phyloP scores from a whole-genome alignment of 441 rosid species.

The Jatropha podagrica region DNA sequence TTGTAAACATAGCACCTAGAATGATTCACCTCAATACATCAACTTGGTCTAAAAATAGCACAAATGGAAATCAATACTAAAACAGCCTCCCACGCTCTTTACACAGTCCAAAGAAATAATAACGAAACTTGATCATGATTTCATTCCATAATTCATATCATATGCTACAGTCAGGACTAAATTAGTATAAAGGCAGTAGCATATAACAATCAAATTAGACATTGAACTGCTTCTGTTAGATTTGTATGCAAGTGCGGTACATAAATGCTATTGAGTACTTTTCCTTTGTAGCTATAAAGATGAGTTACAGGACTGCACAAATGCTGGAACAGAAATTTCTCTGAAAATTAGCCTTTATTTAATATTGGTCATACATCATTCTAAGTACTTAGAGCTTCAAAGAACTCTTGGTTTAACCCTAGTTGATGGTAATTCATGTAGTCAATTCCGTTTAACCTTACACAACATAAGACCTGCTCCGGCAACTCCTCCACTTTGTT shows the following conservation, averaged over 20 bases:
- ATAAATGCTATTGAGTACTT: neutral
- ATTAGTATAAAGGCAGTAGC: neutral
- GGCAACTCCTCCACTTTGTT: constrained; percentile 80
- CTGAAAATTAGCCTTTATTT: constrained; percentile 23
- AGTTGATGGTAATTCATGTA: constrained; percentile 66
- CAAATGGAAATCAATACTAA: neutral
- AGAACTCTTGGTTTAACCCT: constrained; percentile 47
- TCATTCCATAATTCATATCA: neutral
- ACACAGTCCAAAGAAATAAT: neutral
- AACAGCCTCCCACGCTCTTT: neutral
- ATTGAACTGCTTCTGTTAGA: constrained; percentile 4
- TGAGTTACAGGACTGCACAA: constrained; percentile 7
- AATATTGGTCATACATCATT: constrained; percentile 20
- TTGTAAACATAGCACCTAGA: neutral
- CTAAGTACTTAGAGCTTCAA: constrained; percentile 27
- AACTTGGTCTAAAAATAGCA: neutral
- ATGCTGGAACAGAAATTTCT: constrained; percentile 9
- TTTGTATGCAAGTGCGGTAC: neutral
- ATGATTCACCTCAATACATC: neutral
- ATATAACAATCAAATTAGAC: neutral
- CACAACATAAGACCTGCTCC: constrained; percentile 74
- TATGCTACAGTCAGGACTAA: neutral
- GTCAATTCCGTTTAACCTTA: constrained; percentile 68
- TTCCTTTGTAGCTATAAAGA: neutral
- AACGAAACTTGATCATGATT: neutral